Evolutionary conservation across 805 yeast genomes (phyloP).

Genomic region (Candida wancherniae): DNA sequence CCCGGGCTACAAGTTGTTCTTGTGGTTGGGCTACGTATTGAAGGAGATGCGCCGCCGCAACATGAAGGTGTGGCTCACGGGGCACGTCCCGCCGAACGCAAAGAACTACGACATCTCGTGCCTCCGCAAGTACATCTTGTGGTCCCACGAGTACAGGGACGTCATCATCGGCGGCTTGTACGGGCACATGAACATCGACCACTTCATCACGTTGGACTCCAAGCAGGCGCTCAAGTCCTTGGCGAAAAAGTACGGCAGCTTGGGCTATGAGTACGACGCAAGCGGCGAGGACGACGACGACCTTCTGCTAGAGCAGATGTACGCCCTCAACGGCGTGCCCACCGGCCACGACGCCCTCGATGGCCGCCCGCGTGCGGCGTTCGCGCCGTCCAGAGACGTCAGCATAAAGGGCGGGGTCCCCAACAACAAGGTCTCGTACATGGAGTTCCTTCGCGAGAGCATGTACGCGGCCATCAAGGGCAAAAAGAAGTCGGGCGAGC

Average conservation of each 20-base stretch:
- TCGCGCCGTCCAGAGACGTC: conserved; percentile 17
- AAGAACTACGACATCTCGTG: conserved; percentile 74
- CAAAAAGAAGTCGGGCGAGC: conserved; percentile 35
- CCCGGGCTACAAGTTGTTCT: conserved; percentile 73
- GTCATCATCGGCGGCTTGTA: conserved; percentile 76
- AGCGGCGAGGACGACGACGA: conserved; percentile 3
- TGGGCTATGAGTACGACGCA: conserved; percentile 12
- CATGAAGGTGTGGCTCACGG: conserved; percentile 83
- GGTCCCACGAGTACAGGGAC: conserved; percentile 82
- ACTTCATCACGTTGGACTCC: conserved; percentile 73
- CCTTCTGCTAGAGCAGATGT: conserved; percentile 5
- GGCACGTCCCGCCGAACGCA: conserved; percentile 84
- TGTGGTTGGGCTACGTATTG: conserved; percentile 73
- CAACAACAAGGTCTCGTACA: conserved; percentile 56
- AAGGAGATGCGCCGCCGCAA: conserved; percentile 67
- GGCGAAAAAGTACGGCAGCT: conserved; percentile 12
- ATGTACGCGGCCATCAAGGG: conserved; percentile 49
- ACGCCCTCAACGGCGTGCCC: conserved; percentile 6
- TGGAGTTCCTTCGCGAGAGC: conserved; percentile 51
- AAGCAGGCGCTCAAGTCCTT: conserved; percentile 59
- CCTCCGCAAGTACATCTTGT: conserved; percentile 67
- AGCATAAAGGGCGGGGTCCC: conserved; percentile 61
- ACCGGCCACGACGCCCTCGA: conserved; percentile 12
- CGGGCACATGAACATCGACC: conserved; percentile 91
- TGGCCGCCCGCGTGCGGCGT: conserved; percentile 11